Evolutionary conservation across 768 basidiomycete species (phyloP).

Genomic region (Kwoniella sp.): DNA sequence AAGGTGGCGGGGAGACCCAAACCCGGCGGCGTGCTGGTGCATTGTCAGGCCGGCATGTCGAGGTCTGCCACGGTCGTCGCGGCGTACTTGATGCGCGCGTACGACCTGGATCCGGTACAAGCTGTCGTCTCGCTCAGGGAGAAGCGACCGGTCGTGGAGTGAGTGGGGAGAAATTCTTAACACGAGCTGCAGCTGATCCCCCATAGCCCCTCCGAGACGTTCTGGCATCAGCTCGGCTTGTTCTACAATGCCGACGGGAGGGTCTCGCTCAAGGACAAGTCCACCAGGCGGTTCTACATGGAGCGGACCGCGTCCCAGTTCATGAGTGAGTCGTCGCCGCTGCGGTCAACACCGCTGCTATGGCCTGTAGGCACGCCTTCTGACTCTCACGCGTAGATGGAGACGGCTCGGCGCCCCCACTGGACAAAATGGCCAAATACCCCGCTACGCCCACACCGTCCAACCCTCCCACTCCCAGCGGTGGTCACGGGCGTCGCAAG

Average conservation of each 20-base stretch:
- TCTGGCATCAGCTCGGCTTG: slow-evolving; percentile 72
- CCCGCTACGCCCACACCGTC: slow-evolving; percentile 65
- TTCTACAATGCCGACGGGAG: slow-evolving; percentile 70
- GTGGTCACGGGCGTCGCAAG: slow-evolving; percentile 56
- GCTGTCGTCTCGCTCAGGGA: slow-evolving; percentile 68
- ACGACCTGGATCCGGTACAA: slow-evolving; percentile 57
- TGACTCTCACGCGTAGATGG: slow-evolving; percentile 57
- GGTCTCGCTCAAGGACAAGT: slow-evolving; percentile 63
- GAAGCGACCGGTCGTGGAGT: slow-evolving; percentile 69
- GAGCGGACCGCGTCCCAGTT: slow-evolving; percentile 68
- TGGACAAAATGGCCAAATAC: slow-evolving; percentile 71
- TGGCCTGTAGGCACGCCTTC: not conserved
- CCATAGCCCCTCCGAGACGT: slow-evolving; percentile 76
- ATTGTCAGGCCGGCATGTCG: slow-evolving; percentile 88
- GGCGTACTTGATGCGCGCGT: slow-evolving; percentile 80
- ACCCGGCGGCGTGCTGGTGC: slow-evolving; percentile 68
- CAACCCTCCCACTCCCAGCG: slow-evolving; percentile 59
- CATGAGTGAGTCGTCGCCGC: slow-evolving; percentile 61
- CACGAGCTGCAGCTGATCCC: slow-evolving; percentile 6
- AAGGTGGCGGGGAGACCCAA: slow-evolving; percentile 10
- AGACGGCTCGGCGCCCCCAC: slow-evolving; percentile 62
- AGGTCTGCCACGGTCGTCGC: slow-evolving; percentile 80
- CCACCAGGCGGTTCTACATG: slow-evolving; percentile 76
- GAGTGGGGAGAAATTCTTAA: slow-evolving; percentile 43
- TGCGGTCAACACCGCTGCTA: not conserved